Conservation (phyloP, 495 filamentous ascomycete genomes). For the Penicillium riverlandense region DNA sequence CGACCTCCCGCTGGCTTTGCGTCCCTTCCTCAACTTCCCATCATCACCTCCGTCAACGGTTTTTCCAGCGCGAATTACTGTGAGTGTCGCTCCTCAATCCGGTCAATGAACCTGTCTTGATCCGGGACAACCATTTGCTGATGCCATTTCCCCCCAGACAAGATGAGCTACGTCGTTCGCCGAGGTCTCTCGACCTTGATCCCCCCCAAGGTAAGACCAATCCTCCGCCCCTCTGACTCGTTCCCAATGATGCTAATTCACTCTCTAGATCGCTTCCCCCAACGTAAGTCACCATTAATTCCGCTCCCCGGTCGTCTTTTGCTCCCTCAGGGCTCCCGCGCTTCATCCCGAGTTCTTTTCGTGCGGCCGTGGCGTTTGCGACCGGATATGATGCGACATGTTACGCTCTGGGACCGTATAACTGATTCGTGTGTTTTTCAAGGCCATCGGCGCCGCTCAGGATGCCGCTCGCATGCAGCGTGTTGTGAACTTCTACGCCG, state of each 20-base stretch:
- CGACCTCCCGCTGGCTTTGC: constrained; percentile 31
- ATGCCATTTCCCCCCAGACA: constrained; percentile 37
- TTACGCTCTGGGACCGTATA: no score
- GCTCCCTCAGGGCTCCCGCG: constrained; percentile 7
- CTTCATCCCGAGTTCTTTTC: constrained; percentile 18
- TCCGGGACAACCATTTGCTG: constrained; percentile 13
- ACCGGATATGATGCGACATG: no score
- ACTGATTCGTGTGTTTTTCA: constrained; percentile 1
- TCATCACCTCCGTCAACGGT: constrained; percentile 19
- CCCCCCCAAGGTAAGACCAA: constrained; percentile 77
- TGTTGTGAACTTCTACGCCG: constrained; percentile 96
- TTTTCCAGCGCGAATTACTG: not conserved
- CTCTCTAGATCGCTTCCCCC: constrained; percentile 72
- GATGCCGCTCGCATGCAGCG: constrained; percentile 95
- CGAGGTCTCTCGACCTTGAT: constrained; percentile 95
- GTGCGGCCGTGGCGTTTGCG: constrained; percentile 4
- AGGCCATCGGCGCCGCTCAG: constrained; percentile 86
- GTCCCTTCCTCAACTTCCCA: no score
- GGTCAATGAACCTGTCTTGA: constrained; percentile 19
- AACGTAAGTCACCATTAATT: constrained; percentile 54
- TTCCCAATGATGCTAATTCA: constrained; percentile 20
- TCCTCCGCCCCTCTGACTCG: no score
- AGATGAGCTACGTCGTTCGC: constrained; percentile 85
- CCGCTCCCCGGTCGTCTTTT: not conserved
- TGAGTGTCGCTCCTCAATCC: no score